Evolutionary conservation across 257 asterid species (phyloP).

Genomic region (Knoxia roxburghii): DNA sequence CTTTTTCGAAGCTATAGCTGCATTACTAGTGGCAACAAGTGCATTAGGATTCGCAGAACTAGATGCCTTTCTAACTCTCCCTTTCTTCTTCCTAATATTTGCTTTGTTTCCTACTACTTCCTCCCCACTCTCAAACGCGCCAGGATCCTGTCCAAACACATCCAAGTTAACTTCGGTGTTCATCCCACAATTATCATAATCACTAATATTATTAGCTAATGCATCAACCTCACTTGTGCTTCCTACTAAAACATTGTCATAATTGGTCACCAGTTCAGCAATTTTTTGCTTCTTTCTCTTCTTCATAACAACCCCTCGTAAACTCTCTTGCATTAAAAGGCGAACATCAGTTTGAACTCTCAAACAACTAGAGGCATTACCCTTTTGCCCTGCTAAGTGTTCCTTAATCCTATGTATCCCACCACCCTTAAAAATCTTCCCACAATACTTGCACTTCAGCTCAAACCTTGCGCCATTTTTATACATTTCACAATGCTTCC

Average conservation of each 20-base stretch:
- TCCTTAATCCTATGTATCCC: conserved; percentile 98
- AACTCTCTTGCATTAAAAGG: conserved; percentile 75
- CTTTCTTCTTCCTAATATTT: conserved; percentile 65
- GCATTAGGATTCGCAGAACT: conserved; percentile 31
- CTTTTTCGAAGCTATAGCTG: conserved; percentile 32
- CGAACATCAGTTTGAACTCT: conserved; percentile 81
- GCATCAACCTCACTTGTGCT: conserved; percentile 30
- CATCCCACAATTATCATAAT: conserved; percentile 34
- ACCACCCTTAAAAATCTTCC: conserved; percentile 87
- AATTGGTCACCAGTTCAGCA: conserved; percentile 47
- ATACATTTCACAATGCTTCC: conserved; percentile 95
- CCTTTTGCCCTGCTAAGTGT: conserved; percentile 93
- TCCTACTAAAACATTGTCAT: conserved; percentile 20
- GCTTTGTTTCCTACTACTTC: conserved; percentile 36
- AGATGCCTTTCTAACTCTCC: conserved; percentile 57
- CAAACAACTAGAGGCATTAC: conserved; percentile 90
- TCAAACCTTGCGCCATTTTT: conserved; percentile 78
- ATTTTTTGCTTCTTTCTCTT: conserved; percentile 76
- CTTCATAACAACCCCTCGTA: conserved; percentile 64
- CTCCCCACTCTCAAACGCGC: conserved; percentile 40
- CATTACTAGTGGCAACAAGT: conserved; percentile 29
- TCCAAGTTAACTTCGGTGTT: conserved; percentile 52
- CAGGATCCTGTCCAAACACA: conserved; percentile 45
- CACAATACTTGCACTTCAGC: conserved; percentile 85
- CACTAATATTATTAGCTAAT: conserved; percentile 21